Conservation (phyloP, 192 early-diverging fungal genomes). For the Oehlia diaphana region DNA sequence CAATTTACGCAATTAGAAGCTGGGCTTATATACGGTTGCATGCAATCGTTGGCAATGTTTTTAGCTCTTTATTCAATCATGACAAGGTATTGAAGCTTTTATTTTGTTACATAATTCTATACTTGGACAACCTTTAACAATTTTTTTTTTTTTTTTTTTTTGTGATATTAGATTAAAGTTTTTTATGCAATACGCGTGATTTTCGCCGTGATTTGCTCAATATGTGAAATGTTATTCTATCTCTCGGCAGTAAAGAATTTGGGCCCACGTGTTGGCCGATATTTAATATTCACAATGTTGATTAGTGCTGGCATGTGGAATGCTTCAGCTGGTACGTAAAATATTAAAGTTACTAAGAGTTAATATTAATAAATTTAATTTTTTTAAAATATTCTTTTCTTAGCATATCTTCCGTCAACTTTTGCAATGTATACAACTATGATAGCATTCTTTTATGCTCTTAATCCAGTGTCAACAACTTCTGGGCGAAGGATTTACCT, state of each 20-base stretch:
- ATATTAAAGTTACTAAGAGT: neutral
- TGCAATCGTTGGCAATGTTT: slow-evolving; percentile 44
- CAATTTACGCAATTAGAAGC: slow-evolving; percentile 83
- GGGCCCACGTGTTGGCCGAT: slow-evolving; percentile 66
- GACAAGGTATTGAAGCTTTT: slow-evolving; percentile 31
- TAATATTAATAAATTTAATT: neutral
- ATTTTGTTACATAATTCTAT: neutral
- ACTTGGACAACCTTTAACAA: neutral
- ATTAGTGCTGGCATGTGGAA: slow-evolving; percentile 88
- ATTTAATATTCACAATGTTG: slow-evolving; percentile 60
- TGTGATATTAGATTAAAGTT: slow-evolving; percentile 54
- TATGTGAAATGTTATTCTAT: slow-evolving; percentile 73
- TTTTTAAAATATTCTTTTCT: neutral
- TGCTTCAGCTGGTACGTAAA: slow-evolving; percentile 62
- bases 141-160: neutral
- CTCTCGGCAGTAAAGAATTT: slow-evolving; percentile 58
- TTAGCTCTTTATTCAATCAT: slow-evolving; percentile 48
- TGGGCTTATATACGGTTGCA: slow-evolving; percentile 78
- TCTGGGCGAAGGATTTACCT: slow-evolving; percentile 50
- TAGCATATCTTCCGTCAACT: slow-evolving; percentile 84
- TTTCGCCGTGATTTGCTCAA: slow-evolving; percentile 61
- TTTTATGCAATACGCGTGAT: slow-evolving; percentile 74
- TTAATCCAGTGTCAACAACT: slow-evolving; percentile 53
- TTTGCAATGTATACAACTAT: slow-evolving; percentile 90
- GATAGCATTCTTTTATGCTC: slow-evolving; percentile 69